phyloP scores from a whole-genome alignment of 768 basidiomycete genomes.

The Lactifluus hygrophoroides region DNA sequence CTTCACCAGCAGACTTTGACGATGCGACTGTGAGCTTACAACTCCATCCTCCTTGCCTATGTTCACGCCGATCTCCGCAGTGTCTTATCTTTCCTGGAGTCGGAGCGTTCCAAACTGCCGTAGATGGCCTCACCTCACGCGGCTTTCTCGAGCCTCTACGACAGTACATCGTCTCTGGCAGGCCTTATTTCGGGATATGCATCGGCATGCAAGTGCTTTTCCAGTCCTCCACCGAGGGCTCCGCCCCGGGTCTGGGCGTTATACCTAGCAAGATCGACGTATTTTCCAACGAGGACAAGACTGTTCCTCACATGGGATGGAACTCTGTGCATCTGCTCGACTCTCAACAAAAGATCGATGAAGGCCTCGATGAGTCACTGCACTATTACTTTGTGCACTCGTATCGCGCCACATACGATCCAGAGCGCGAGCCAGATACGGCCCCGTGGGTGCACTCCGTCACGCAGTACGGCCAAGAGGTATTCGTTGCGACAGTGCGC shows the following conservation, averaged over 20 bases:
- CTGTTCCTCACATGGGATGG: slow-evolving; percentile 99
- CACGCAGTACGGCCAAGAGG: slow-evolving; percentile 90
- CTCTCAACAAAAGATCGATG: slow-evolving; percentile 33
- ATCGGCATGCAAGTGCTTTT: slow-evolving; percentile 98
- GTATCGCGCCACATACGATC: slow-evolving; percentile 72
- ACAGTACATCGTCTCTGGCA: slow-evolving; percentile 76
- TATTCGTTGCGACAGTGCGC: slow-evolving; percentile 80
- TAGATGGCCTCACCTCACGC: slow-evolving; percentile 60
- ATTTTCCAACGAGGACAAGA: slow-evolving; percentile 66
- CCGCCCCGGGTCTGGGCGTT: slow-evolving; percentile 63
- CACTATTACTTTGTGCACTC: slow-evolving; percentile 98
- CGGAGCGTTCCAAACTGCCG: slow-evolving; percentile 85
- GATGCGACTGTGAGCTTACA: slow-evolving; percentile 71
- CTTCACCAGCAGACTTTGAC: slow-evolving; percentile 68
- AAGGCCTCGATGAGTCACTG: slow-evolving; percentile 42
- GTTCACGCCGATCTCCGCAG: slow-evolving; percentile 35
- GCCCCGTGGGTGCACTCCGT: slow-evolving; percentile 76
- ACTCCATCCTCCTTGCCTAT: slow-evolving; percentile 15
- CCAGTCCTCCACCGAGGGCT: slow-evolving; percentile 69
- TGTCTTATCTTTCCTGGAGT: slow-evolving; percentile 96
- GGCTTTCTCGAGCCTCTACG: slow-evolving; percentile 76
- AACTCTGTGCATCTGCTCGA: slow-evolving; percentile 62
- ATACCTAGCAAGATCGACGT: slow-evolving; percentile 74
- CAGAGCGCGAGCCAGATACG: slow-evolving; percentile 42
- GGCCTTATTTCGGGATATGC: slow-evolving; percentile 96